A percentile compares a stretch with the other conserved stretches of the same genome.
phyloP scores from a whole-genome alignment of 768 basidiomycete genomes.

The Rhodocollybia butyracea region DNA sequence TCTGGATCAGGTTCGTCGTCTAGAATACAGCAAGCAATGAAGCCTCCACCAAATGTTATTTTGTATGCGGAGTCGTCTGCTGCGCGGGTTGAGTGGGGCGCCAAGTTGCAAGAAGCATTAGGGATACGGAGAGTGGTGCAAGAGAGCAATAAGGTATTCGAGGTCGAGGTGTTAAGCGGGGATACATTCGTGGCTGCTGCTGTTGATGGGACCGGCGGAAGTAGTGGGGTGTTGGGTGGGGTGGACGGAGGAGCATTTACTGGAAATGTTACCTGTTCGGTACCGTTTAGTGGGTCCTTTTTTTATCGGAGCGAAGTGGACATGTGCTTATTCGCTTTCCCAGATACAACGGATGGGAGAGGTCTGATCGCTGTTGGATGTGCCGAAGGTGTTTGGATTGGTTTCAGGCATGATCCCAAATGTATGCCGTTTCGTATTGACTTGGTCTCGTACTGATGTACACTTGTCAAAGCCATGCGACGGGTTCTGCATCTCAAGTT shows the following conservation, averaged over 20 bases:
- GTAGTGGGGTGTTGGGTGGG: conserved; percentile 34
- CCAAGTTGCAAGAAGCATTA: conserved; percentile 85
- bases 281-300: conserved; percentile 76
- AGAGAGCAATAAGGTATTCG: conserved; percentile 93
- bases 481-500: conserved; percentile 71
- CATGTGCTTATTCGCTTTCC: conserved; percentile 30
- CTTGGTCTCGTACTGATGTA: conserved; percentile 5
- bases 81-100: conserved; percentile 81
- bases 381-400: conserved; percentile 93
- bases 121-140: conserved; percentile 82
- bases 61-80: conserved; percentile 82
- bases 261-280: conserved; percentile 92
- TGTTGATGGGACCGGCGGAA: conserved; percentile 29
- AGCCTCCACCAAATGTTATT: conserved; percentile 48
- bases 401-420: conserved; percentile 68
- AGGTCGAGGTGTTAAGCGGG: conserved; percentile 83
- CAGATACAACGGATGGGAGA: conserved; percentile 82
- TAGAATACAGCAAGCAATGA: conserved; percentile 75
- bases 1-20: conserved; percentile 86
- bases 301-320: not conserved
- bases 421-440: conserved; percentile 34
- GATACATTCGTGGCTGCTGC: conserved; percentile 86
- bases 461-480: conserved; percentile 48
- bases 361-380: conserved; percentile 87
- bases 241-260: conserved; percentile 75